Evolutionary conservation across 1,284 basidiomycete species (phyloP), one percentile per base, ranked within the genome.

Genomic region (Hymenochaete sp.): DNA sequence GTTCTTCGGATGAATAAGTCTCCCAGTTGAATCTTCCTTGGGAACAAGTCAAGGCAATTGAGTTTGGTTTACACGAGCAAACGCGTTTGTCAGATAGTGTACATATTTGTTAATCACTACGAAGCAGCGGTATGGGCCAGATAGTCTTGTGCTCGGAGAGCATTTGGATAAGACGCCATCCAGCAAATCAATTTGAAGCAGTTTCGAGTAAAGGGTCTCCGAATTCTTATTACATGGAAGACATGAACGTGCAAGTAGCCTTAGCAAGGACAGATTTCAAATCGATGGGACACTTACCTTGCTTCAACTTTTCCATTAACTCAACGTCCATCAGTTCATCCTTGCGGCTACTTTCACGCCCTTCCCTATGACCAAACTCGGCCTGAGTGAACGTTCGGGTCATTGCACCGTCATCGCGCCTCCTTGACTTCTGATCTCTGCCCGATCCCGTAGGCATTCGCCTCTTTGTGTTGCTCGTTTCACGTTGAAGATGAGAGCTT

Each of bases 381-480:
- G n/a, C 40, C 22, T 48, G 42, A 4, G 21, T 18, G 31, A 35
- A 31, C 10, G 10, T 36, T 27, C 42, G 40, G 21, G 31, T 47
- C 16, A 7, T 16, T 7, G 39, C 48, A n/a, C 45, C 48, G 11
- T 44, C 48, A 21, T 49, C 52, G n/a, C 50, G 43, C 28, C 48
- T 50, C 21, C 51, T 45, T 28, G 51, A 41, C 32, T 52, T 51
- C 11, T 49, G 47, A 26, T 54, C 52, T 26, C 44, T 46, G 28
- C 38, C 41, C 42, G 49, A 29, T 3, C 45, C 49, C 4, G 49
- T 21, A 18, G 44, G 49, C 3, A 52, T 49, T 11, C 53, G 53
- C 27, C 53, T 33, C n/a, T n/a, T n/a, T n/a, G n/a, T n/a, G n/a
- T n/a, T n/a, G n/a, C n/a, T n/a, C n/a, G n/a, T n/a, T n/a, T n/a